Evolutionary conservation across 768 basidiomycete species (phyloP).

Genomic region (Rhodosporidiobolus sp.): DNA sequence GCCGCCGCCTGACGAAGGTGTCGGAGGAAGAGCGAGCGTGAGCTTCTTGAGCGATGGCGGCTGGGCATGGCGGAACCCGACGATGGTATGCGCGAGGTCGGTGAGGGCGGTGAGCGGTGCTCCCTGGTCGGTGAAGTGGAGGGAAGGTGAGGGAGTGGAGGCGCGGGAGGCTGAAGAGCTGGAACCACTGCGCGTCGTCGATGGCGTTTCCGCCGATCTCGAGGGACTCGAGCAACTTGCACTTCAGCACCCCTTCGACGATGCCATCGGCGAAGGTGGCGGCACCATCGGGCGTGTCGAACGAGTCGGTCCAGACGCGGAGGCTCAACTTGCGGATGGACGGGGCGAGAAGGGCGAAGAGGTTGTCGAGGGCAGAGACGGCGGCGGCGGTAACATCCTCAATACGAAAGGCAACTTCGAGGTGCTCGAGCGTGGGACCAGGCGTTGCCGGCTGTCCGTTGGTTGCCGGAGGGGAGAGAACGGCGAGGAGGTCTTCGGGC

Average conservation of each 20-base stretch:
- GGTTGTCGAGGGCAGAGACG: not conserved
- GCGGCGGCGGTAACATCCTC: not conserved
- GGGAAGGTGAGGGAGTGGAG: not conserved
- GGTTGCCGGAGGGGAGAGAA: too few species aligned
- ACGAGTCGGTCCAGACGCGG: not conserved
- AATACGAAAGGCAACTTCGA: not conserved
- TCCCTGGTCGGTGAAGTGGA: not conserved
- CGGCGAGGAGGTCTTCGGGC: too few species aligned
- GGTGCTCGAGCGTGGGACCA: not conserved
- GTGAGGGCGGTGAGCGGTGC: too few species aligned
- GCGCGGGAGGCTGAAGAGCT: not conserved
- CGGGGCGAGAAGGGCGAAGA: not conserved
- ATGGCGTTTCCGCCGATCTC: not conserved
- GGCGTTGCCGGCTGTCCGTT: too few species aligned
- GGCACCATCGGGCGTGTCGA: not conserved
- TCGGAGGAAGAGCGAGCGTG: too few species aligned
- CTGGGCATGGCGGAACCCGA: too few species aligned
- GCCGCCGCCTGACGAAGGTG: too few species aligned
- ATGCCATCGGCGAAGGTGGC: not conserved
- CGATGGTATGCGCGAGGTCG: too few species aligned
- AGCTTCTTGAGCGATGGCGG: too few species aligned
- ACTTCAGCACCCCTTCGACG: not conserved
- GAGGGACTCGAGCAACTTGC: not conserved
- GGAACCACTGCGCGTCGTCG: not conserved
- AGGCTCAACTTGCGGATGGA: not conserved